Percentiles rank a stretch among this genome's conserved stretches.
These are phyloP conservation scores for Lentinula aciculospora DNA, from an alignment of 768 basidiomycete genomes.

Conservation along the genomic window DNA sequence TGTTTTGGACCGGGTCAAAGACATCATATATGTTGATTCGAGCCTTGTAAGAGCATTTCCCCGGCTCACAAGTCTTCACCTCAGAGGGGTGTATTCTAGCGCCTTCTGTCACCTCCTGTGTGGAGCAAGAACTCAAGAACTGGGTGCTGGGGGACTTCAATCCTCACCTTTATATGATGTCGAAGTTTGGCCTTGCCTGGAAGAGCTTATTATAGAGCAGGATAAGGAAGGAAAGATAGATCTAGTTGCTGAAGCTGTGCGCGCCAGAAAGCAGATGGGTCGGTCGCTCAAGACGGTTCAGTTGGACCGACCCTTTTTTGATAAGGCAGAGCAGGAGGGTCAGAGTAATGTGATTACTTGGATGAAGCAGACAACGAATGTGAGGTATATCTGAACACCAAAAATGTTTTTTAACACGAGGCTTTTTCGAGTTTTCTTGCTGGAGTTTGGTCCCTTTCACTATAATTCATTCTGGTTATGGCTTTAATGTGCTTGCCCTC, in stretches of 20 bases:
- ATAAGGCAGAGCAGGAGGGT: background rate
- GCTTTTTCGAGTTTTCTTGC: background rate
- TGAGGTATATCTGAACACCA: background rate
- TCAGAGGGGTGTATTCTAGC: conserved; percentile 8
- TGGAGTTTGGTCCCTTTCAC: background rate
- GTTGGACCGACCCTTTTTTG: background rate
- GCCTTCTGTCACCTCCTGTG: conserved; percentile 10
- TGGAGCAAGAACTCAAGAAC: conserved; percentile 8
- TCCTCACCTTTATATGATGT: background rate
- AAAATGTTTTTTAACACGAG: background rate
- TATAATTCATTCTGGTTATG: background rate
- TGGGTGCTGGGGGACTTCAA: background rate
- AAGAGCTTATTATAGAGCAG: background rate
- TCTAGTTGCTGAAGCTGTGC: background rate
- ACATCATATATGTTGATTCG: conserved; percentile 10
- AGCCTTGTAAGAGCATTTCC: conserved; percentile 10
- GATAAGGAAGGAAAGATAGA: conserved; percentile 2
- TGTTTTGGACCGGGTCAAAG: conserved; percentile 5
- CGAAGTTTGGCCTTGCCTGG: background rate
- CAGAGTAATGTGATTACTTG: background rate
- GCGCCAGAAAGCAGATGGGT: background rate
- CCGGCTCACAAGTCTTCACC: conserved; percentile 3
- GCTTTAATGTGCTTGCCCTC: background rate
- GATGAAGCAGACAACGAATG: background rate
- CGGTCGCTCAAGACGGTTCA: background rate